Base-by-base conservation (phyloP, 768 basidiomycete genomes). In the Trametes sanguinea region DNA sequence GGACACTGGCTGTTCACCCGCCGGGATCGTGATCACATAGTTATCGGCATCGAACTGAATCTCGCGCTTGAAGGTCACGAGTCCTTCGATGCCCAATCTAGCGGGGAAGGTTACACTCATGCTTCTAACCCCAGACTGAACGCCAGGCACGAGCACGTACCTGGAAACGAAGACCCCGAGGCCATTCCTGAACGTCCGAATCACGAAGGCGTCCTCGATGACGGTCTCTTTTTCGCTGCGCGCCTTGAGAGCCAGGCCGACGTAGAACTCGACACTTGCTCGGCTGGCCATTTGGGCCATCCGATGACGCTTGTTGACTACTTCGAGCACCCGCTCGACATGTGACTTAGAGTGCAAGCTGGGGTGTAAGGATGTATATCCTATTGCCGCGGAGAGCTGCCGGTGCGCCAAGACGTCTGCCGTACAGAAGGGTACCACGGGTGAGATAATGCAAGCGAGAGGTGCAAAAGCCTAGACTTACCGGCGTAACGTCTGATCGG, bases 271-370 rank as follows among this genome's bases (percentile, higher is more conserved):
- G 35, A 98, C 90, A 71, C 94, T 96, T 0, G 97, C 97, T 13
- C 97, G 82, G 3, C 95, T 88, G 0, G 97, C 97, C 91, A 95
- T 96, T 71, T 99, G 97, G 0, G 97, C 97, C 85, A 96, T 90
- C 30, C 96, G 84, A 73, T 99, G 96, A 16, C 95, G 83, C 45
- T 88, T 84, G 69, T 98, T 99, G 54, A 98, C 90, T 27, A 90
- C 86, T 59, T 88, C 88, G 65, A 98, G 75, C 6, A 91, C 83
- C 17, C 88, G 85, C 71, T 98, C 97, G 2, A 98, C 92, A 68
- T 94, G 87, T 13, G 83, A 73, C 72, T 95, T 94, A 0, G 93
- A 93, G 69, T 97, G 94, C 1, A 99, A 79, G 0, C 90, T 87
- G 0, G 92, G 83, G 71, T 98, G 95, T 0, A 99, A 82, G 1